Evolutionary conservation across 2,329 filamentous ascomycete species (phyloP), one percentile per base, ranked within the genome.

Genomic region (Sporothrix brasiliensis): DNA sequence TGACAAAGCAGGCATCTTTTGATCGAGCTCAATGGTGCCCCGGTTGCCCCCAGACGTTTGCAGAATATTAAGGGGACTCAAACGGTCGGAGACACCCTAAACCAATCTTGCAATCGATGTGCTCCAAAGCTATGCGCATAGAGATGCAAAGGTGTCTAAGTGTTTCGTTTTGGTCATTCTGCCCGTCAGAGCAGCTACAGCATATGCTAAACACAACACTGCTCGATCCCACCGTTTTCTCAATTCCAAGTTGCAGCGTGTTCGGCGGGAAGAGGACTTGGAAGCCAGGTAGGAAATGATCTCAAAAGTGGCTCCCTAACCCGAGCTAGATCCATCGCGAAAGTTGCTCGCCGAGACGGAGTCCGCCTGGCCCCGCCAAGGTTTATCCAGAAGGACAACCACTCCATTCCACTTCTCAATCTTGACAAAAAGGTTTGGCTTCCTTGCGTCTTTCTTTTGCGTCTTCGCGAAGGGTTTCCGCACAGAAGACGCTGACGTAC

Each of bases 21-120:
- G 56, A 24, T 13, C 24, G 34, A 61, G n/a, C 24, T 24, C 0
- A 41, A 41, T 14, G 34, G n/a, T 7, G 34, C 10, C 19, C 41
- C 6, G 2, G 41, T 30, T 49, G 44, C 44, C 30, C 14, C 19
- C 41, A 16, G 13, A 49, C 21, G 60, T 21, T 10, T 7, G 21
- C 30, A 41, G 60, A 14, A 21, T 41, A 2, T 66, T 21, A 7
- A 39, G 44, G 52, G 41, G 14, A 7, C 16, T 50, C 24, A 21
- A 66, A 66, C 61, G 61, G 61, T 66, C 24, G 47, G 13, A 66
- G 21, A 5, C 16, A 11, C 44, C 13, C 50, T 67, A 67, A 39
- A 52, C 13, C 7, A 30, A 47, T 49, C 3, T 34, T 34, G 44
- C 56, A 41, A 61, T 24, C 39, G 11, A 14, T 16, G 56, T 21